Conservation (phyloP, 2,329 filamentous ascomycete genomes). For the Acephala macrosclerotiorum region DNA sequence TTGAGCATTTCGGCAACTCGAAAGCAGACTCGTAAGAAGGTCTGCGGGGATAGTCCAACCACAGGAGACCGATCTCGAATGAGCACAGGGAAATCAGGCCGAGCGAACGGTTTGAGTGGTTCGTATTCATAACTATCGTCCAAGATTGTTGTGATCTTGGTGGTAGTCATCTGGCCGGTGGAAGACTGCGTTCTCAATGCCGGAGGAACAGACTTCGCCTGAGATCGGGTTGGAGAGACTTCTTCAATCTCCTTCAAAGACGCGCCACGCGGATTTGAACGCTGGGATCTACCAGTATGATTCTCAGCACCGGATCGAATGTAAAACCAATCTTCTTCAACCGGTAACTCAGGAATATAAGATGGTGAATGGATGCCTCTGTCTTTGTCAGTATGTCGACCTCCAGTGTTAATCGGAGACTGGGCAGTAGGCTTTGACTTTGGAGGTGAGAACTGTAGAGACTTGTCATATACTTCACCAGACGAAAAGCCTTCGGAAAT, state of each 20-base stretch:
- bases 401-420: constrained; percentile 12
- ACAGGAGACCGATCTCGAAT: constrained; percentile 61
- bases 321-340: constrained; percentile 39
- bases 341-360: background rate
- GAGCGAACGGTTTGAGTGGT: constrained; percentile 53
- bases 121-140: constrained; percentile 41
- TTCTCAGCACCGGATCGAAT: constrained; percentile 13
- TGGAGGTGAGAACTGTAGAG: constrained; percentile 40
- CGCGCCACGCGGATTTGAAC: background rate
- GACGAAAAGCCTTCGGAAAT: constrained; percentile 23
- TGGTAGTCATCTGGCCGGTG: constrained; percentile 5
- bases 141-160: constrained; percentile 6
- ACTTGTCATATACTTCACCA: constrained; percentile 38
- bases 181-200: background rate
- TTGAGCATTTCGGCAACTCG: constrained; percentile 66
- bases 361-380: constrained; percentile 20
- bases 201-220: background rate
- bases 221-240: background rate
- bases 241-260: background rate
- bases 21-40: constrained; percentile 66
- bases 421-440: constrained; percentile 14
- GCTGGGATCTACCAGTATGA: background rate
- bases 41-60: constrained; percentile 56
- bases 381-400: constrained; percentile 23
- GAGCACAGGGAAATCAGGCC: constrained; percentile 57